phyloP scores from a whole-genome alignment of 768 basidiomycete species.

The Lactarius quietus region DNA sequence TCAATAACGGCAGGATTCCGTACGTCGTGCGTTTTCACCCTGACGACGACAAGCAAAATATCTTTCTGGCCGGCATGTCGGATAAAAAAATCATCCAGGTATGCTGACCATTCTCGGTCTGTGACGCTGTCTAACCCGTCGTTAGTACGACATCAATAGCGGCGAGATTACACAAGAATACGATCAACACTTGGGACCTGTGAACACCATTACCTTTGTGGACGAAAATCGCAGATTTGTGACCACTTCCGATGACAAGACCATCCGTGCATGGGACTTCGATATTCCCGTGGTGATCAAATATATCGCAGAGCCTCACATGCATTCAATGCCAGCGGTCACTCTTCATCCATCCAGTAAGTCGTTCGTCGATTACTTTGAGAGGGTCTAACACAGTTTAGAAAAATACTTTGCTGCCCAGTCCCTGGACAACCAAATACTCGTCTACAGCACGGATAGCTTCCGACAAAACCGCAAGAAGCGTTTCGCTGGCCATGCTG shows the following conservation, averaged over 20 bases:
- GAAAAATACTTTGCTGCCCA: conserved; percentile 98
- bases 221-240: conserved; percentile 97
- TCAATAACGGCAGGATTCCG: conserved; percentile 96
- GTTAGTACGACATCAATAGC: conserved; percentile 90
- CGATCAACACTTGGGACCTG: conserved; percentile 96
- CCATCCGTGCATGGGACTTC: conserved; percentile 98
- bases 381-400: conserved; percentile 33
- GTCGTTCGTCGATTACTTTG: conserved; percentile 35
- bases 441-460: conserved; percentile 96
- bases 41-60: conserved; percentile 91
- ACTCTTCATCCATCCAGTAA: conserved; percentile 91
- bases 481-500: conserved; percentile 94
- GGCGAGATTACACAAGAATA: conserved; percentile 98
- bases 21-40: conserved; percentile 96
- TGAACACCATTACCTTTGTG: conserved; percentile 98
- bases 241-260: conserved; percentile 98
- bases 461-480: conserved; percentile 99
- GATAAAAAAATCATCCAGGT: conserved; percentile 99
- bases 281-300: conserved; percentile 99
- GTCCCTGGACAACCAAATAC: conserved; percentile 96
- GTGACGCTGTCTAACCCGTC: conserved; percentile 14
- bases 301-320: conserved; percentile 97
- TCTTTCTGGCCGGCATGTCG: conserved; percentile 97
- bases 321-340: conserved; percentile 99
- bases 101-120: conserved; percentile 24